Percentiles rank a stretch among this genome's conserved stretches.
Conservation (phyloP, 2,329 filamentous ascomycete species). For the Clarireedia monteithiana region DNA sequence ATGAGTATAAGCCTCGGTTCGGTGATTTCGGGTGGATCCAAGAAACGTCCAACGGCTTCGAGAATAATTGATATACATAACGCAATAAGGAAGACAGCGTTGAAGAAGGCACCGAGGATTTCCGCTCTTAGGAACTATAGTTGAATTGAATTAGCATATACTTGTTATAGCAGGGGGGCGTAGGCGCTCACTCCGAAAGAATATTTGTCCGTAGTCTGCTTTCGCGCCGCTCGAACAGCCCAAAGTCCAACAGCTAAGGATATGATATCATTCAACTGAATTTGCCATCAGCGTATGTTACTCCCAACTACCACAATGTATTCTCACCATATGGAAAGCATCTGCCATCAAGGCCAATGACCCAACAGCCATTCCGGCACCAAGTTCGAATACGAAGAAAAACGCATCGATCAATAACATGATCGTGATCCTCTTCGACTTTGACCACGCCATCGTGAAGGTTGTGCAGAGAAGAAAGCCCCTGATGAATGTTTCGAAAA, state of each 20-base stretch:
- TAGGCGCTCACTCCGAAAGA: constrained; percentile 73
- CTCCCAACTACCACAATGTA: not conserved
- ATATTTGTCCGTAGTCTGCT: constrained; percentile 81
- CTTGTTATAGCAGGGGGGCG: not conserved
- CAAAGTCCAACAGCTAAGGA: constrained; percentile 87
- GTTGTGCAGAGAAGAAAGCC: not conserved
- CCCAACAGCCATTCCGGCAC: constrained; percentile 76
- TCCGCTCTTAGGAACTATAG: constrained; percentile 88
- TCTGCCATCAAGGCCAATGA: constrained; percentile 93
- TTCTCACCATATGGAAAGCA: constrained; percentile 89
- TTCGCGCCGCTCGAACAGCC: constrained; percentile 85
- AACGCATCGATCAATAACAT: constrained; percentile 83
- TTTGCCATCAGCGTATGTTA: constrained; percentile 13
- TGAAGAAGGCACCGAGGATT: constrained; percentile 91
- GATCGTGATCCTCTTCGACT: constrained; percentile 84
- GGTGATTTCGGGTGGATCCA: constrained; percentile 81
- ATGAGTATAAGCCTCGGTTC: constrained; percentile 83
- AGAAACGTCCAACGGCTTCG: constrained; percentile 84
- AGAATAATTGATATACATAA: constrained; percentile 94
- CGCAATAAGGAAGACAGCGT: constrained; percentile 94
- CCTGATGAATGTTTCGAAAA: not conserved
- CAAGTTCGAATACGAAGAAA: constrained; percentile 87
- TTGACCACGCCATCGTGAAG: constrained; percentile 71
- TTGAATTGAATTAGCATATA: constrained; percentile 9
- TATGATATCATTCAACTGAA: constrained; percentile 92